These are phyloP conservation scores for Tulasnella sp. DNA, from an alignment of 768 basidiomycete species.

Conservation along the genomic window DNA sequence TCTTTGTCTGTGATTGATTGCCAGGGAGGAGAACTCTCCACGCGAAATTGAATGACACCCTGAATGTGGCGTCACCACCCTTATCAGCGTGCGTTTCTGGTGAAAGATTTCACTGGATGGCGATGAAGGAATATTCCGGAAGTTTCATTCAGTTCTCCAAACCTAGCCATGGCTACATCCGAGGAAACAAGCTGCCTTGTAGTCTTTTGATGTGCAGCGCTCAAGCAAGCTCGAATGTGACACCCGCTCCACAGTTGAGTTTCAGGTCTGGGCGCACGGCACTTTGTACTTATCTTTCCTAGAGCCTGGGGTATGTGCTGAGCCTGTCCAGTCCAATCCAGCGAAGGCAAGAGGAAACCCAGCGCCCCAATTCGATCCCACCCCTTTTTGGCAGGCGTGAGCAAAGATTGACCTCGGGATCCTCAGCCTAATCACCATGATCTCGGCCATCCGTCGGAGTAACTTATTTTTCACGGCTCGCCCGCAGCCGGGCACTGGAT, in stretches of 20 bases:
- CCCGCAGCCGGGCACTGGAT: neutral
- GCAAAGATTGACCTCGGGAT: conserved; percentile 5
- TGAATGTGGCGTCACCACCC: too few species aligned
- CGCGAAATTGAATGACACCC: too few species aligned
- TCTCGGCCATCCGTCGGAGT: conserved; percentile 3
- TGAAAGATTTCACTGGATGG: neutral
- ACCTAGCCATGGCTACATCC: too few species aligned
- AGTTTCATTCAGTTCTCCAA: neutral
- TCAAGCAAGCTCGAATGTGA: neutral
- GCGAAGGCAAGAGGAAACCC: neutral
- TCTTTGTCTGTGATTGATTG: too few species aligned
- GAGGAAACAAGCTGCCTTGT: neutral
- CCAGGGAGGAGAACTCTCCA: too few species aligned
- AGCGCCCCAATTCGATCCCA: neutral
- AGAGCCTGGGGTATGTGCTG: neutral
- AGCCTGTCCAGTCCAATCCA: neutral
- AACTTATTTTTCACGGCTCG: neutral
- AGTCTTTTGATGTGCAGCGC: neutral
- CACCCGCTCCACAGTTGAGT: neutral
- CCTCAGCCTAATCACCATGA: conserved; percentile 13
- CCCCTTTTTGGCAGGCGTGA: conserved; percentile 3
- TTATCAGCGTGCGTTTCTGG: neutral
- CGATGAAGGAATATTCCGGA: neutral
- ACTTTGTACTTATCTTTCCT: neutral
- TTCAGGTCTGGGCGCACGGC: neutral